Evolutionary conservation across 805 yeast genomes (phyloP).

Genomic region (Isabelozyma gotoi): DNA sequence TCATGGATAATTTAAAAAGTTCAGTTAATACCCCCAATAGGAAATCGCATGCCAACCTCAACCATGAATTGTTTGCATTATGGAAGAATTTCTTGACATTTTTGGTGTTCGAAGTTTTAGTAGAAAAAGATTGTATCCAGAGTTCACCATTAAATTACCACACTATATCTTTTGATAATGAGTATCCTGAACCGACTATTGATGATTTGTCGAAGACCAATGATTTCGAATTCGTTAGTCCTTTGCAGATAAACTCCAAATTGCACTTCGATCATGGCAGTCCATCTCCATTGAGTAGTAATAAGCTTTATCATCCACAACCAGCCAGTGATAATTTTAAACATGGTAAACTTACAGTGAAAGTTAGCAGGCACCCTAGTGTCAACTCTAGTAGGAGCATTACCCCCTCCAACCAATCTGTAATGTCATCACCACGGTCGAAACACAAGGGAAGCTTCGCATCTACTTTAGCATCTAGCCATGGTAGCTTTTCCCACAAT

Average conservation of each 20-base stretch:
- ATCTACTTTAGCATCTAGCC: not conserved
- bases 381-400: slow-evolving; percentile 1
- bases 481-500: not conserved
- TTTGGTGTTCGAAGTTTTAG: slow-evolving; percentile 13
- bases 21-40: slow-evolving; percentile 5
- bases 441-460: not conserved
- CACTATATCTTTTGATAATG: not conserved
- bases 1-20: slow-evolving; percentile 15
- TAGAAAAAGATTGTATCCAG: not conserved
- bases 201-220: not conserved
- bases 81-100: slow-evolving; percentile 21
- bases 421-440: slow-evolving; percentile 1
- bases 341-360: not conserved
- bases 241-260: not conserved
- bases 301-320: not conserved
- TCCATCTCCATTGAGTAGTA: not conserved
- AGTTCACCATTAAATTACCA: not conserved
- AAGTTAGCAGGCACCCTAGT: not conserved
- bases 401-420: not conserved
- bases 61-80: slow-evolving; percentile 11
- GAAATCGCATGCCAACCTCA: not conserved
- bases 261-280: not conserved
- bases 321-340: not conserved
- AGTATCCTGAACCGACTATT: slow-evolving; percentile 2
- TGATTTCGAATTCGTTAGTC: not conserved